phyloP scores from a whole-genome alignment of 371 early-diverging fungal species.

The Dichotomocladium elegans region DNA sequence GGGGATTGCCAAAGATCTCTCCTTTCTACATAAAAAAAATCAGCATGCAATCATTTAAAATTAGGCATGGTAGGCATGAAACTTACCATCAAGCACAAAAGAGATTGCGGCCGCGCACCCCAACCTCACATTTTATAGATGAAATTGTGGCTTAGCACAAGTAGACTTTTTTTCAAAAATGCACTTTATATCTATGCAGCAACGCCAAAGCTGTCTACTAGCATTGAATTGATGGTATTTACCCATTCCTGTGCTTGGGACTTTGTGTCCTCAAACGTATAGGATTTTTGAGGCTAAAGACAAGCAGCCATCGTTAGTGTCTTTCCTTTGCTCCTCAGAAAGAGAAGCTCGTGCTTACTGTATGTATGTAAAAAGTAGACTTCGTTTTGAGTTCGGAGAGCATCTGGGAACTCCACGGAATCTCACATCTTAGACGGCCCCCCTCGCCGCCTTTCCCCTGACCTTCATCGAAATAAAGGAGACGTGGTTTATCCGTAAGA shows the following conservation, averaged over 20 bases:
- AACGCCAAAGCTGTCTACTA: slow-evolving; percentile 49
- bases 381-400: slow-evolving; percentile 56
- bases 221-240: slow-evolving; percentile 45
- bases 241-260: slow-evolving; percentile 55
- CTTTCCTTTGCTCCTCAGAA: no score
- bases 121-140: background rate
- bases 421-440: slow-evolving; percentile 46
- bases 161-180: no score
- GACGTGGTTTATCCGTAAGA: slow-evolving; percentile 67
- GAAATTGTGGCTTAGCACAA: background rate
- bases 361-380: slow-evolving; percentile 60
- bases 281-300: slow-evolving; percentile 51
- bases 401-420: slow-evolving; percentile 49
- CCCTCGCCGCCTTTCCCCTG: slow-evolving; percentile 31
- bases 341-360: no score
- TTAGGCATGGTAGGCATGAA: background rate
- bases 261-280: slow-evolving; percentile 54
- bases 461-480: slow-evolving; percentile 66
- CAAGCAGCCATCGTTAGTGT: no score
- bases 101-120: background rate
- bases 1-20: slow-evolving; percentile 56
- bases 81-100: slow-evolving; percentile 32
- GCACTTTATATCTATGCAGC: slow-evolving; percentile 11
- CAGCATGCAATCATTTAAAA: background rate
- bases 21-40: slow-evolving; percentile 28